phyloP scores from a whole-genome alignment of 2,329 filamentous ascomycete species.

The Xylariales sp. region DNA sequence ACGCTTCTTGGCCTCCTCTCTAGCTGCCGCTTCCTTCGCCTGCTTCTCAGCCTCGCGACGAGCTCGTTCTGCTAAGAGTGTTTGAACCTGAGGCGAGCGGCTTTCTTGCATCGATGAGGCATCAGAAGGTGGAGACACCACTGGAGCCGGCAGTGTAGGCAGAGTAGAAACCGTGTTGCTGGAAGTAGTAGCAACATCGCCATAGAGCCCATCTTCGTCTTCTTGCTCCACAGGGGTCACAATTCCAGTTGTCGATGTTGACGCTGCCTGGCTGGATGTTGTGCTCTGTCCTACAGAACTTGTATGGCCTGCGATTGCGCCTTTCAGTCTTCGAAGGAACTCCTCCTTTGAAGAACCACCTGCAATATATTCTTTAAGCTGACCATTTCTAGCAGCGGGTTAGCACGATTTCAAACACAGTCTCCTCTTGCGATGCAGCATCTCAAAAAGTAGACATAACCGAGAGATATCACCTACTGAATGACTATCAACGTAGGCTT shows the following conservation, averaged over 20 bases:
- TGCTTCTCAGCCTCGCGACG: conserved; percentile 40
- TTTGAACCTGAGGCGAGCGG: conserved; percentile 16
- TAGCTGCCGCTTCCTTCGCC: conserved; percentile 45
- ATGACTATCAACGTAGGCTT: conserved; percentile 80
- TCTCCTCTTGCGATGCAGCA: too few relatives aligned
- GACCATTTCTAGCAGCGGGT: conserved; percentile 51
- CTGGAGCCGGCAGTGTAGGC: neutral
- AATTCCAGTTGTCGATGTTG: neutral
- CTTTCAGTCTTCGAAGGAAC: conserved; percentile 54
- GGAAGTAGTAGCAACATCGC: neutral
- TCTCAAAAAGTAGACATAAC: too few relatives aligned
- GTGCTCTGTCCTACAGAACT: too few relatives aligned
- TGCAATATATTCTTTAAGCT: conserved; percentile 72
- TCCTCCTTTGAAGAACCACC: conserved; percentile 61
- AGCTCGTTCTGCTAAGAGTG: conserved; percentile 46
- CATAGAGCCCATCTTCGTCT: conserved; percentile 6
- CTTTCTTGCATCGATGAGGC: too few relatives aligned
- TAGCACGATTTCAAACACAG: too few relatives aligned
- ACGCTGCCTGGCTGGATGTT: neutral
- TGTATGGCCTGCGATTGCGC: conserved; percentile 29
- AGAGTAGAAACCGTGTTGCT: neutral
- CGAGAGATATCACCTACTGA: conserved; percentile 41
- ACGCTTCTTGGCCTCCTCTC: conserved; percentile 40
- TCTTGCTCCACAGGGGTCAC: neutral
- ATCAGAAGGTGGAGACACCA: too few relatives aligned